Conservation (phyloP, 2,329 filamentous ascomycete genomes). For the Calonectria honghensis region DNA sequence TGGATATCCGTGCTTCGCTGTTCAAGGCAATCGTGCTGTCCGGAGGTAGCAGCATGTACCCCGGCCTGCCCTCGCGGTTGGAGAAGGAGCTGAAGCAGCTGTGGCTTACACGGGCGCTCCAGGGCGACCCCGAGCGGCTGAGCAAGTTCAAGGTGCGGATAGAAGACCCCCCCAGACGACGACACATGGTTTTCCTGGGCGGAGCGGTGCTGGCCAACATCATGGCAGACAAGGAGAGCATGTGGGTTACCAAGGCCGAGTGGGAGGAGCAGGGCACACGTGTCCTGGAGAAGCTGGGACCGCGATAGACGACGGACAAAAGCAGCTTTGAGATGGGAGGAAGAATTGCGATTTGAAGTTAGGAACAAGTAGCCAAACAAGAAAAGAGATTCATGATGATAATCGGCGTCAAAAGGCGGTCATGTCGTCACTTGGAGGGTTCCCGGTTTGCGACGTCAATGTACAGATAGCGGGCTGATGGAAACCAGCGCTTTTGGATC, state of each 20-base stretch:
- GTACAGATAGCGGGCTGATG: not conserved
- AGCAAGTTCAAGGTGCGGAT: constrained; percentile 99
- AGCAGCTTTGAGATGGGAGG: constrained; percentile 33
- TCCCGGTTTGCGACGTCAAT: not conserved
- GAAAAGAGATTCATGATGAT: constrained; percentile 50
- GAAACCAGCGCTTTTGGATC: not conserved
- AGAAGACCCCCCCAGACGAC: constrained; percentile 94
- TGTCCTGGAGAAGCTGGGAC: constrained; percentile 93
- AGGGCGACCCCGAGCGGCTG: constrained; percentile 93
- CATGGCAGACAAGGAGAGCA: constrained; percentile 98
- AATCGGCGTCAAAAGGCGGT: constrained; percentile 15
- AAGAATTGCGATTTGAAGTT: constrained; percentile 47
- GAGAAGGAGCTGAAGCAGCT: constrained; percentile 99
- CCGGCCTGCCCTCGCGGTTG: constrained; percentile 92
- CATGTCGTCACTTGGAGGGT: constrained; percentile 13
- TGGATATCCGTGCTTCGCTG: constrained; percentile 93
- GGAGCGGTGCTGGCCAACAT: constrained; percentile 98
- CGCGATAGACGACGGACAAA: constrained; percentile 74
- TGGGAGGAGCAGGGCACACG: constrained; percentile 95
- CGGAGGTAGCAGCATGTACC: constrained; percentile 99
- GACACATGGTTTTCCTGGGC: constrained; percentile 99
- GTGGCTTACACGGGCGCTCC: constrained; percentile 94
- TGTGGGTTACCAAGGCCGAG: constrained; percentile 99
- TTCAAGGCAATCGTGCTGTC: constrained; percentile 99
- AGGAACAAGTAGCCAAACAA: constrained; percentile 50